These are phyloP conservation scores for Collybiopsis confluens DNA, from an alignment of 768 basidiomycete genomes.

Conservation along the genomic window DNA sequence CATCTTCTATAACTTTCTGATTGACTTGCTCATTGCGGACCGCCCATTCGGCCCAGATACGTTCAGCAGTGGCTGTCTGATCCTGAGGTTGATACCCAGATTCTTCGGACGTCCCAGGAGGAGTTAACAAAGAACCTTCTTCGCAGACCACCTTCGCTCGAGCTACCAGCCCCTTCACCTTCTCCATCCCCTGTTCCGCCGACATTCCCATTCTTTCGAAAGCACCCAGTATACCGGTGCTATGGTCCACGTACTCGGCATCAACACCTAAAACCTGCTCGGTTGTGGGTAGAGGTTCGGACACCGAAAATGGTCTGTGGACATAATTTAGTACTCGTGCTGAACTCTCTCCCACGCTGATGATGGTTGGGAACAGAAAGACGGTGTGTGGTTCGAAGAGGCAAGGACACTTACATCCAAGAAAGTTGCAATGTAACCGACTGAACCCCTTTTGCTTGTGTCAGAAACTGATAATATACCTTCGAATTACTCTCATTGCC, in stretches of 20 bases:
- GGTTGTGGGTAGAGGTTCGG: neutral
- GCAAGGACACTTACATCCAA: slow-evolving; percentile 70
- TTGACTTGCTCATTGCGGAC: neutral
- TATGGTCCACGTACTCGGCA: neutral
- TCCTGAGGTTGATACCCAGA: neutral
- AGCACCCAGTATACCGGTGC: neutral
- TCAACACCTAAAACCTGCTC: neutral
- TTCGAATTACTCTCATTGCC: neutral
- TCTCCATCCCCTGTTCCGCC: neutral
- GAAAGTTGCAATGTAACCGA: slow-evolving; percentile 57
- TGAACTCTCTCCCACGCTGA: too few relatives aligned
- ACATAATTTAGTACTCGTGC: too few relatives aligned
- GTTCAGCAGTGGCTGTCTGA: neutral
- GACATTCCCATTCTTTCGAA: slow-evolving; percentile 2
- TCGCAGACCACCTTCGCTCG: neutral
- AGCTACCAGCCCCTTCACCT: neutral
- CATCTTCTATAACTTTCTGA: neutral
- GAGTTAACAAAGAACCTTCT: too few relatives aligned
- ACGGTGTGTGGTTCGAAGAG: too few relatives aligned
- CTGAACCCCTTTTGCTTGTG: slow-evolving; percentile 54
- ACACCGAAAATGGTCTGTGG: slow-evolving; percentile 45
- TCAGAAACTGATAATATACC: slow-evolving; percentile 34
- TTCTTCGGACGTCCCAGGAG: neutral
- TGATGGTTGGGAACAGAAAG: too few relatives aligned
- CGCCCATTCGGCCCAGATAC: neutral